A percentile compares a stretch with the other conserved stretches of the same genome.
Evolutionary conservation across 768 basidiomycete species (phyloP).

Genomic region (Phaffia australis): DNA sequence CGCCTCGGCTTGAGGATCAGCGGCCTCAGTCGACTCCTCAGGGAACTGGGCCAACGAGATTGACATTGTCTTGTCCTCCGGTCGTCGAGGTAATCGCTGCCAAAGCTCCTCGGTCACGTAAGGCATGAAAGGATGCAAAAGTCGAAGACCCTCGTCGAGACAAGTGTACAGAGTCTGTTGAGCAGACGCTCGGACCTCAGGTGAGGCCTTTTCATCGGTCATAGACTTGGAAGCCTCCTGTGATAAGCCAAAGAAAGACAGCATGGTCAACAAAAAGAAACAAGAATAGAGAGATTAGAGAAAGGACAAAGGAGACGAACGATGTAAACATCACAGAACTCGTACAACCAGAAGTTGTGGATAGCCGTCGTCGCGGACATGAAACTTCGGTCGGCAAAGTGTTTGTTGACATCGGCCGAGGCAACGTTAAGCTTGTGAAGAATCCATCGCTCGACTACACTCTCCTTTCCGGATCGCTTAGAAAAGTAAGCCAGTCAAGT

Average conservation of each 20-base stretch:
- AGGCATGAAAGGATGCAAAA: slow-evolving; percentile 98
- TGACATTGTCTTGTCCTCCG: slow-evolving; percentile 67
- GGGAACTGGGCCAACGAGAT: slow-evolving; percentile 88
- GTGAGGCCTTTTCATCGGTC: slow-evolving; percentile 65
- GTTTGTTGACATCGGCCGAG: slow-evolving; percentile 59
- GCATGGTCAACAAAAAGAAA: background rate
- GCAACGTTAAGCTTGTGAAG: slow-evolving; percentile 84
- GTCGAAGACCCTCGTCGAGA: slow-evolving; percentile 74
- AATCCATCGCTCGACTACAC: slow-evolving; percentile 88
- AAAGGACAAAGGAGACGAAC: slow-evolving; percentile 40
- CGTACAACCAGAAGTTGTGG: slow-evolving; percentile 95
- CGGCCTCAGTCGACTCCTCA: slow-evolving; percentile 36
- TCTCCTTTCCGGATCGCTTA: slow-evolving; percentile 79
- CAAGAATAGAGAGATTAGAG: no score
- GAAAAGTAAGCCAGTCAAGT: background rate
- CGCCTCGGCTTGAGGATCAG: slow-evolving; percentile 56
- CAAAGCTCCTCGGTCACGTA: slow-evolving; percentile 97
- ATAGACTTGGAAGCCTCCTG: slow-evolving; percentile 99
- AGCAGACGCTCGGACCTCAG: slow-evolving; percentile 58
- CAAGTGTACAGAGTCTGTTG: slow-evolving; percentile 95
- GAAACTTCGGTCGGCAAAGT: slow-evolving; percentile 74
- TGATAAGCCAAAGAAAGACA: slow-evolving; percentile 15
- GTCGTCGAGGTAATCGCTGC: slow-evolving; percentile 83
- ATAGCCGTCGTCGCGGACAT: slow-evolving; percentile 75
- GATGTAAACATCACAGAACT: slow-evolving; percentile 98